Evolutionary conservation across 1,139 yeast genomes (phyloP).

Genomic region (Yamadazyma atlantica): DNA sequence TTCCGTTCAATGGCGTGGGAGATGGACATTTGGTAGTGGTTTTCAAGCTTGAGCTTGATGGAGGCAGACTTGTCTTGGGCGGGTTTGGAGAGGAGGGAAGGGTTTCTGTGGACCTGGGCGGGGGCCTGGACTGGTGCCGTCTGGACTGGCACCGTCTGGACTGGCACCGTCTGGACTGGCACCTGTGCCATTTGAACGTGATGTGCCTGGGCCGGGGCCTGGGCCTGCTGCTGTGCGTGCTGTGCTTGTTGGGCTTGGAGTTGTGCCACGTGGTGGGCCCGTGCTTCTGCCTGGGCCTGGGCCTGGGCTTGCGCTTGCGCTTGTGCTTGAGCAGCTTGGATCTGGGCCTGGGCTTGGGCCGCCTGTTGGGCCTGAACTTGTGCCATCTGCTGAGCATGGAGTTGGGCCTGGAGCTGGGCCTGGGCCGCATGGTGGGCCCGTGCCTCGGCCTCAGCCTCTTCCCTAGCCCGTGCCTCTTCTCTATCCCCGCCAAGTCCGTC

Average conservation of each 20-base stretch:
- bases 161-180: no score
- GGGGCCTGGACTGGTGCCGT: no score
- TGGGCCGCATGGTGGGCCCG: no score
- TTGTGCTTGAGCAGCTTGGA: conserved; percentile 13
- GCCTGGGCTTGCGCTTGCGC: conserved; percentile 12
- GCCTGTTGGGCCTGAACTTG: conserved; percentile 16
- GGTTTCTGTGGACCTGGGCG: conserved; percentile 85
- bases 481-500: no score
- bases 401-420: conserved; percentile 17
- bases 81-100: conserved; percentile 64
- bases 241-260: background rate
- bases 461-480: no score
- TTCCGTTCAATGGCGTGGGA: conserved; percentile 80
- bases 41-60: conserved; percentile 67
- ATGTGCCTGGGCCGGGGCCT: no score
- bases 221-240: no score
- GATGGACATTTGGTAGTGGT: conserved; percentile 73
- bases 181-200: no score
- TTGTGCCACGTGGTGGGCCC: background rate
- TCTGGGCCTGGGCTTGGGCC: conserved; percentile 18
- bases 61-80: conserved; percentile 77
- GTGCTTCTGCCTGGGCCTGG: conserved; percentile 6
- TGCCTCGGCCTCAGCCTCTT: conserved; percentile 4
- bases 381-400: conserved; percentile 18
- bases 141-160: no score